phyloP scores from a whole-genome alignment of 345 rosid species.

The Corchorus olitorius region DNA sequence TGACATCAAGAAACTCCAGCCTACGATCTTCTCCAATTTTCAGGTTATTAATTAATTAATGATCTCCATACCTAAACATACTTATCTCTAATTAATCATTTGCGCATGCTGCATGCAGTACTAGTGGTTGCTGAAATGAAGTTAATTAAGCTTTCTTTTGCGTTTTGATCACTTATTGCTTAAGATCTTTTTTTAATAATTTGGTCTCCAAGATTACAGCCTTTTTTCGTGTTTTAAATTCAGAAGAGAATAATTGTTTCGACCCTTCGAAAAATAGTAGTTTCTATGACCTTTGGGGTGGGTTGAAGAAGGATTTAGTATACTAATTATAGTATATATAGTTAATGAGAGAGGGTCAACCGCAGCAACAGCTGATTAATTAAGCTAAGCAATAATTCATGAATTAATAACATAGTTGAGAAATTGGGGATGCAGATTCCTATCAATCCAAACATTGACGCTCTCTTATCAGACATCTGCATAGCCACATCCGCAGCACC shows the following conservation, averaged over 20 bases:
- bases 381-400: neutral
- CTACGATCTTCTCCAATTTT: constrained; percentile 62
- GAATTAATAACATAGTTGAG: neutral
- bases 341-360: neutral
- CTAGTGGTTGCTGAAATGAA: neutral
- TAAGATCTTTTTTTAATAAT: too few species aligned
- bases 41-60: constrained; percentile 33
- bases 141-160: neutral
- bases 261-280: neutral
- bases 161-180: too few species aligned
- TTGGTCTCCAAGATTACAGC: neutral
- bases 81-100: neutral
- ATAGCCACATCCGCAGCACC: constrained; percentile 77
- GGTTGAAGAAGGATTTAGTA: neutral
- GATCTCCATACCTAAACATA: neutral
- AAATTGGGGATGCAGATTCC: constrained; percentile 29
- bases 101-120: too few species aligned
- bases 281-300: neutral
- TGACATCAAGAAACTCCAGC: constrained; percentile 70
- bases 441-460: constrained; percentile 42
- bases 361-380: too few species aligned
- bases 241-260: neutral
- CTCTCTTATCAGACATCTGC: constrained; percentile 63
- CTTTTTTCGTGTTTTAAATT: neutral
- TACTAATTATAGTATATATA: too few species aligned